Evolutionary conservation across 1,284 basidiomycete genomes (phyloP).

Genomic region (Athelia sp.): DNA sequence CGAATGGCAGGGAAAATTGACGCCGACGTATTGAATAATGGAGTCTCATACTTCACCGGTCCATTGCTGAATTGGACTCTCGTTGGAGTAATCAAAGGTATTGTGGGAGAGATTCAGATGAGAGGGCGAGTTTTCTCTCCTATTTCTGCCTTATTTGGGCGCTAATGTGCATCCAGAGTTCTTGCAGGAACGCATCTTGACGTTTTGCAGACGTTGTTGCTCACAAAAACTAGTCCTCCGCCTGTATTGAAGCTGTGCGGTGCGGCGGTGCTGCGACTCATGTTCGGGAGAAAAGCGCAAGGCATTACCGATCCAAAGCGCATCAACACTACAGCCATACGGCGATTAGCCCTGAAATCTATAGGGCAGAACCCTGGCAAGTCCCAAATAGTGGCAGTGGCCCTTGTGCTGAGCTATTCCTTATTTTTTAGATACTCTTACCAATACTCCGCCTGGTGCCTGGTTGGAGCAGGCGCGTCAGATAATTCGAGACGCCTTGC

Average conservation of each 20-base stretch:
- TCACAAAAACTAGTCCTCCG: constrained; percentile 58
- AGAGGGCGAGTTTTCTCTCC: constrained; percentile 36
- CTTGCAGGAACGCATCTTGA: constrained; percentile 43
- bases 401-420: too few relatives aligned
- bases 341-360: constrained; percentile 36
- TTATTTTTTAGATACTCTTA: constrained; percentile 8
- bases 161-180: constrained; percentile 22
- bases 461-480: constrained; percentile 44
- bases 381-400: too few relatives aligned
- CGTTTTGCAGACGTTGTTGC: constrained; percentile 60
- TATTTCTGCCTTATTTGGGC: constrained; percentile 2
- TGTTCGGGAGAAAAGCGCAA: constrained; percentile 36
- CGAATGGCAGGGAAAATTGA: constrained; percentile 52
- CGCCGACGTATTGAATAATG: constrained; percentile 61
- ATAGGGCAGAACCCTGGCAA: constrained; percentile 27
- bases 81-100: constrained; percentile 60
- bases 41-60: constrained; percentile 70
- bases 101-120: constrained; percentile 56
- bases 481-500: constrained; percentile 50
- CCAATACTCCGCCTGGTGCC: constrained; percentile 18
- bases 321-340: constrained; percentile 37
- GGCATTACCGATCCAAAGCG: constrained; percentile 20
- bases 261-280: constrained; percentile 45
- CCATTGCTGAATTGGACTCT: constrained; percentile 76
- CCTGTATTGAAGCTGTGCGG: constrained; percentile 63